Conservation (phyloP, 805 yeast genomes). For the Saccharomyces jurei region DNA sequence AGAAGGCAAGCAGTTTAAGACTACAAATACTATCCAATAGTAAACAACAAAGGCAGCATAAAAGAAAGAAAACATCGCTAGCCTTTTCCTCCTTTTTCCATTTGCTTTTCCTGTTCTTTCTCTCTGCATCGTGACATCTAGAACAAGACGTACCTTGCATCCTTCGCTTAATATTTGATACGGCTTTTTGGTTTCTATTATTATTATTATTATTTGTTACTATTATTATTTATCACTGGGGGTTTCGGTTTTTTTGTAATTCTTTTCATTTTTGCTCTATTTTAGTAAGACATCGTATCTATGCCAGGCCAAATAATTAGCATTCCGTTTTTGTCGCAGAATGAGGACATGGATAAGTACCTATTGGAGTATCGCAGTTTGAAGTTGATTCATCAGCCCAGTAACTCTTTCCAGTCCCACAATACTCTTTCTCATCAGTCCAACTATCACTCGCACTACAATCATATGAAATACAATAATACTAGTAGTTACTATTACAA, state of each 20-base stretch:
- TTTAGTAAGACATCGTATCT: not conserved
- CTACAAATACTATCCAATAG: not conserved
- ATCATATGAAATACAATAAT: not conserved
- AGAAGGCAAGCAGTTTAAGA: not conserved
- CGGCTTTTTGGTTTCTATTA: not conserved
- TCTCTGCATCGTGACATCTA: not conserved
- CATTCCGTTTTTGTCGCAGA: conserved; percentile 29
- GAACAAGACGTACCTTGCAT: not conserved
- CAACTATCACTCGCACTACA: not conserved
- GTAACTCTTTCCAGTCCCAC: conserved; percentile 6
- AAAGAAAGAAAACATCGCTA: not conserved
- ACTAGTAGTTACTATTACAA: not conserved
- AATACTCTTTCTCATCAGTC: conserved; percentile 1
- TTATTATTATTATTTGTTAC: not conserved
- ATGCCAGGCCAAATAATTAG: conserved; percentile 28
- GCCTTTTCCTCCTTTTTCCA: not conserved
- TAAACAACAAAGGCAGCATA: not conserved
- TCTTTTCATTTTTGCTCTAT: not conserved
- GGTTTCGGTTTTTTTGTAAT: conserved; percentile 1
- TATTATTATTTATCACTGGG: not conserved
- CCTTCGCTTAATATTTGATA: not conserved
- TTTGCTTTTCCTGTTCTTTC: not conserved
- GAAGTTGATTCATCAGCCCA: conserved; percentile 13
- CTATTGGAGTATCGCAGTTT: conserved; percentile 20
- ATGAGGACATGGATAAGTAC: conserved; percentile 30